Evolutionary conservation across 2,329 filamentous ascomycete genomes (phyloP), one percentile per base, ranked within the genome.

Genomic region (Aureobasidium subglaciale): DNA sequence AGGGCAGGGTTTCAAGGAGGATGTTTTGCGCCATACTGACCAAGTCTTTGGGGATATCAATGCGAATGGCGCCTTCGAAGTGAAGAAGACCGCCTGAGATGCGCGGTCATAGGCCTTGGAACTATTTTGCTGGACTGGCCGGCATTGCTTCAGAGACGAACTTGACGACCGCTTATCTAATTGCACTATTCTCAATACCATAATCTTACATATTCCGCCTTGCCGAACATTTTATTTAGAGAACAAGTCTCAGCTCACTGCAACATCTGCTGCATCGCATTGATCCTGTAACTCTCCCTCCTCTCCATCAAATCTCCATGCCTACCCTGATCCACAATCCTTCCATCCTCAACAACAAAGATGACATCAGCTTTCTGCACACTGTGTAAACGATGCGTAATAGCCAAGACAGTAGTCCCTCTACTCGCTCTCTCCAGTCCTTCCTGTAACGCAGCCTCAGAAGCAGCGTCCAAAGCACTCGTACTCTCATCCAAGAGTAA

Each of bases 401-500:
- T 24, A 6, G 18, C 18, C 10, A 41, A 22, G 4, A 20, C 18
- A 10, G 37, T 41, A 4, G 16, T 20, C 7, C 18, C 20, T 5
- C 37, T 10, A 5, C 16, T 20, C 4, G 37, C 37, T 6, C 18
- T 41, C 4, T 41, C 37, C 8, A 41, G 18, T 41, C 16, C 37
- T 24, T 24, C 20, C 15, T 41, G 37, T 5, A 41, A 7, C 5
- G 18, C 10, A 13, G 16, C 37, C 13, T 41, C 37, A 13, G 13
- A 16, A 10, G 16, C 37, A 5, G 37, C 18, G 13, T 75, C 72
- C 11, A 75, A 63, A 6, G 71, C 71, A 49, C 67, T 70, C 1
- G 71, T 75, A 30, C 67, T 68, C 59, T 75, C 73, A 41, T 75
- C 73, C 2, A 75, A 63, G 2, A 75, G 58, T 20, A 75, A 59